Base-by-base conservation (phyloP, 345 rosid genomes). In the Aquilaria sinensis region DNA sequence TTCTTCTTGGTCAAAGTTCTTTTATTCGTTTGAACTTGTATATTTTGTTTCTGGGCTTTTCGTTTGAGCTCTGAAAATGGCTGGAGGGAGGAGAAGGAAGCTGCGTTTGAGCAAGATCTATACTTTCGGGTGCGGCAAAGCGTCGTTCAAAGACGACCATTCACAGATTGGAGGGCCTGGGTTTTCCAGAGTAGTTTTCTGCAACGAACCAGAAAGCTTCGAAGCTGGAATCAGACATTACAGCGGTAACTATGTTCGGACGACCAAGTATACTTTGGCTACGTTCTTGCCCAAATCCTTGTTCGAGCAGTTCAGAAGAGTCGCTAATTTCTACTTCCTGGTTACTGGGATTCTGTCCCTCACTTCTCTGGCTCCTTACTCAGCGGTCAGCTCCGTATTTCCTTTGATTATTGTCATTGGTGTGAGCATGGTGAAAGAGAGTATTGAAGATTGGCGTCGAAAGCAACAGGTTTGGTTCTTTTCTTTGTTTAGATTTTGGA, bases 301-400 rank as follows among this genome's bases (percentile, higher is more conserved):
- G 51, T 86, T 86, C 48, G 93, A 89, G 78, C 96, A 89, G 74
- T 89, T 89, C 61, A 85, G 86, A 46, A 78, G 93, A 32, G 94
- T 85, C 6, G 96, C 96, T 57, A 89, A 89, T 61, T 60, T 86
- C 57, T 89, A 83, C 61, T 89, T 89, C 31, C 74, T 89, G 2
- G 57, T 89, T 41, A 85, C 83, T 12, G 96, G 88, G 0, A 61
- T 65, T 53, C 65, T 85, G 47, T 81, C 91, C 23, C 63, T 75
- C 10, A 63, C 75, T 55, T 45, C 75, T 48, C 62, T 76, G 13
- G 69, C 91, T 5, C 96, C 94, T 0, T 82, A 80, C 32, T 64
- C 74, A 30, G 66, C 53, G 12, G 48, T 55, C 58, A 89, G 85
- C 58, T 62, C 78, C 85, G 73, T 89, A 15, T 70, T 79, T 60